Percentiles rank a stretch among this genome's conserved stretches.
Evolutionary conservation across 352 stramenopile genomes (phyloP).

Genomic region (Phytophthora aleatoria): DNA sequence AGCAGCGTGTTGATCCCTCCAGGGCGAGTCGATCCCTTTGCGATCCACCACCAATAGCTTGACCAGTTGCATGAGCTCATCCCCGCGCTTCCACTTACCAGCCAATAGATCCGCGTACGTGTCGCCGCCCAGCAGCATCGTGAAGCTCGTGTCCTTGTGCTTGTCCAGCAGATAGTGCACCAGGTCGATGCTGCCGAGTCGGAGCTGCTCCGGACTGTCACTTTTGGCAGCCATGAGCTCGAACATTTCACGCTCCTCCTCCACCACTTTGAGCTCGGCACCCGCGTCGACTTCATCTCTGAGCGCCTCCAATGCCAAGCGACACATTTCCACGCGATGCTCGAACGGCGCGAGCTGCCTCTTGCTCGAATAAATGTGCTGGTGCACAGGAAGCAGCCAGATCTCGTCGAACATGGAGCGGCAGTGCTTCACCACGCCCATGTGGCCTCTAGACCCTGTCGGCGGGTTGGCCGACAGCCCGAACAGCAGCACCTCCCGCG

Average conservation of each 20-base stretch:
- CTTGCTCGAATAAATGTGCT: constrained; percentile 89
- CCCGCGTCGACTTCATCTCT: constrained; percentile 4
- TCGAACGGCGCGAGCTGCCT: constrained; percentile 73
- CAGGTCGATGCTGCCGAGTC: constrained; percentile 82
- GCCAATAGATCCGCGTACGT: constrained; percentile 82
- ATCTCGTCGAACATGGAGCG: constrained; percentile 78
- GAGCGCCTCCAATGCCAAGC: constrained; percentile 55
- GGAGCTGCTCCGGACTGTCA: constrained; percentile 31
- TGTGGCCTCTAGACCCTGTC: constrained; percentile 71
- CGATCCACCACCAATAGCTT: constrained; percentile 77
- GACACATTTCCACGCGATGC: constrained; percentile 76
- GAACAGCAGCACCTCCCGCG: constrained; percentile 75
- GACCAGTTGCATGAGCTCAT: constrained; percentile 71
- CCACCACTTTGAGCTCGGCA: constrained; percentile 52
- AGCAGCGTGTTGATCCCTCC: constrained; percentile 22
- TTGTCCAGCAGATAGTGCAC: constrained; percentile 52
- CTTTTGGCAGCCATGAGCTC: constrained; percentile 38
- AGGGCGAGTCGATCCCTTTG: constrained; percentile 55
- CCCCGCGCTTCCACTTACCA: constrained; percentile 88
- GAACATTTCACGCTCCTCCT: constrained; percentile 75
- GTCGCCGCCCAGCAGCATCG: constrained; percentile 81
- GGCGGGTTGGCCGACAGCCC: constrained; percentile 88
- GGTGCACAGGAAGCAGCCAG: constrained; percentile 90
- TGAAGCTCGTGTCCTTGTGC: constrained; percentile 61
- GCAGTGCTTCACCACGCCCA: constrained; percentile 77